Conservation (phyloP, 192 early-diverging fungal genomes). For the Entomortierella beljakovae region DNA sequence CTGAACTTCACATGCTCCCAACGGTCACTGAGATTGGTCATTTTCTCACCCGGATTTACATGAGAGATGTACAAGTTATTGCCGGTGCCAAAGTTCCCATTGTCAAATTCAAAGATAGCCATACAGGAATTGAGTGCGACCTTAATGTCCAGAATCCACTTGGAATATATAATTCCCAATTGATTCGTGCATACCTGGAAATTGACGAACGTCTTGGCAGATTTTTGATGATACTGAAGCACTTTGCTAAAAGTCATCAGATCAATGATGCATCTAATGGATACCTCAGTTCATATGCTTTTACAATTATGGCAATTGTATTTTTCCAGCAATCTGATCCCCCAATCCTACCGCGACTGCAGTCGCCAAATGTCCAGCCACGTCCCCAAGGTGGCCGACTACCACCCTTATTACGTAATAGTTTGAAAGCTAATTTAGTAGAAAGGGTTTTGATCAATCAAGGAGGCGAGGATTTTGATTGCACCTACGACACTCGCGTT, state of each 20-base stretch:
- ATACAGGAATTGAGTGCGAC: constrained; percentile 36
- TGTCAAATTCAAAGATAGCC: constrained; percentile 46
- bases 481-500: constrained; percentile 23
- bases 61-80: constrained; percentile 32
- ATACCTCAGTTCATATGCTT: constrained; percentile 43
- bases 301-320: constrained; percentile 39
- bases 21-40: constrained; percentile 13
- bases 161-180: constrained; percentile 51
- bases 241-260: constrained; percentile 37
- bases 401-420: background rate
- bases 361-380: constrained; percentile 10
- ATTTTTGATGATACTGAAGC: constrained; percentile 48
- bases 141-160: constrained; percentile 47
- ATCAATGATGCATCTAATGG: constrained; percentile 37
- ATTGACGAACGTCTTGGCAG: constrained; percentile 44
- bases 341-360: constrained; percentile 2
- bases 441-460: background rate
- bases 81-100: constrained; percentile 55
- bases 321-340: constrained; percentile 32
- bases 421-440: background rate
- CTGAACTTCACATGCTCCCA: background rate
- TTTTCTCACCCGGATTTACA: constrained; percentile 16
- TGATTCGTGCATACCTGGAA: constrained; percentile 41
- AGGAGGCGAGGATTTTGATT: constrained; percentile 27
- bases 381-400: constrained; percentile 34